phyloP scores from a whole-genome alignment of 164 flowering plant genomes.

The Warburgia ugandensis region DNA sequence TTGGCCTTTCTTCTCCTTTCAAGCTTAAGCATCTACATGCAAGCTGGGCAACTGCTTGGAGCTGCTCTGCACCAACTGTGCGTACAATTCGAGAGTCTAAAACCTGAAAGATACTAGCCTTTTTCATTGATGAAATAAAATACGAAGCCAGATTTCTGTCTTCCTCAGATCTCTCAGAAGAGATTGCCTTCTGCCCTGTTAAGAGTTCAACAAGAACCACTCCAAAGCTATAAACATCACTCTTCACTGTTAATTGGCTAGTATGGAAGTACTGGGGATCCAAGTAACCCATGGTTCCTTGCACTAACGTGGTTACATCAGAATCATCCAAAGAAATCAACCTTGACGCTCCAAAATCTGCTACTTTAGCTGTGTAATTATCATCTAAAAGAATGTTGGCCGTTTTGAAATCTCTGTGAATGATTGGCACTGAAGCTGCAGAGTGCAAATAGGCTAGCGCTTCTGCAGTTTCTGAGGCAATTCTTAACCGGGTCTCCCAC shows the following conservation, averaged over 20 bases:
- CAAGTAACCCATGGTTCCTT: constrained; percentile 11
- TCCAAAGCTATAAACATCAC: constrained; percentile 16
- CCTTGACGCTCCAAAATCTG: constrained; percentile 10
- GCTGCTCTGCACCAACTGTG: background rate
- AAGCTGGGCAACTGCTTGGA: background rate
- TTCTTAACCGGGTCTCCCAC: background rate
- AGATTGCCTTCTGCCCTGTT: constrained; percentile 6
- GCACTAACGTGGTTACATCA: constrained; percentile 2
- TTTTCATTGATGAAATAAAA: constrained; percentile 2
- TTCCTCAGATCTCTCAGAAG: background rate
- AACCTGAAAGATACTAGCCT: background rate
- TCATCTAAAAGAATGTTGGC: constrained; percentile 8
- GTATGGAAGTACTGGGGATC: constrained; percentile 10
- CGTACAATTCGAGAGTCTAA: background rate
- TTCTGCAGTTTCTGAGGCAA: constrained; percentile 4
- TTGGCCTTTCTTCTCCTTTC: too few species aligned
- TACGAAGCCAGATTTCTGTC: background rate
- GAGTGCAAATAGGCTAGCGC: constrained; percentile 8
- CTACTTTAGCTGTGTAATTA: constrained; percentile 6
- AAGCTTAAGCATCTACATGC: background rate
- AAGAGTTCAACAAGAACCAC: constrained; percentile 11
- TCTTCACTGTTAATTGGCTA: constrained; percentile 8
- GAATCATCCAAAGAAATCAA: background rate
- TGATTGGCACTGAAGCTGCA: constrained; percentile 3
- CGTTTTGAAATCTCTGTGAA: constrained; percentile 9